Percentiles rank a stretch among this genome's conserved stretches.
Conservation (phyloP, 2,329 filamentous ascomycete genomes). For the Podosphaera fusca region DNA sequence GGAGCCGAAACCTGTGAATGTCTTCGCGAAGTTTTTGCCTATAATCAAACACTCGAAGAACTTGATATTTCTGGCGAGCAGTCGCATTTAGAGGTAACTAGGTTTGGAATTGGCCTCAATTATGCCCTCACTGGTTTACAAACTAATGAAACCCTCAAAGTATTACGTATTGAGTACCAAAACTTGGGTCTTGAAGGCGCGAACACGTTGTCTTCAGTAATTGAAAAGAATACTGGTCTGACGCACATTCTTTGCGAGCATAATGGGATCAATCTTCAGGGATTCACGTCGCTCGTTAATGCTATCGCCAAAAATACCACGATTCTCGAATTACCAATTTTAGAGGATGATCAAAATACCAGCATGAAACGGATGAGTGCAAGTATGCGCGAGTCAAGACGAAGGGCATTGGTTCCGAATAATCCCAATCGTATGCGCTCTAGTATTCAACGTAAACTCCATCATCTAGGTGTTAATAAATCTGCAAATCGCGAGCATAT, state of each 20-base stretch:
- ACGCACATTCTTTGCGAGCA: slow-evolving; percentile 46
- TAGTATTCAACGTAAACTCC: slow-evolving; percentile 14
- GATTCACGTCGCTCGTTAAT: slow-evolving; percentile 45
- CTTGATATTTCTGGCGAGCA: slow-evolving; percentile 50
- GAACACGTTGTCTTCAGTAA: slow-evolving; percentile 42
- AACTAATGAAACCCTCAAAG: slow-evolving; percentile 35
- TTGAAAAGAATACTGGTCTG: slow-evolving; percentile 38
- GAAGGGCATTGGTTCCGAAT: slow-evolving; percentile 3
- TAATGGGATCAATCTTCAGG: slow-evolving; percentile 48
- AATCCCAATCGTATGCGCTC: slow-evolving; percentile 9
- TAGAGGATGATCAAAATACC: slow-evolving; percentile 36
- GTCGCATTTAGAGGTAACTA: slow-evolving; percentile 45
- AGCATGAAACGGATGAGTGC: slow-evolving; percentile 29
- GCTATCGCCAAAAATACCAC: slow-evolving; percentile 41
- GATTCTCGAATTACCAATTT: slow-evolving; percentile 35
- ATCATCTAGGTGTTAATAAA: slow-evolving; percentile 11
- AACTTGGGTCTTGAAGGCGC: slow-evolving; percentile 46
- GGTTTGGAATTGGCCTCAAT: slow-evolving; percentile 45
- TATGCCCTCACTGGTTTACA: slow-evolving; percentile 40
- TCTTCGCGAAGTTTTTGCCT: slow-evolving; percentile 38
- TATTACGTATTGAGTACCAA: slow-evolving; percentile 43
- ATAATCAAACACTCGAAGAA: slow-evolving; percentile 41
- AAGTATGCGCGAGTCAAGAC: slow-evolving; percentile 11
- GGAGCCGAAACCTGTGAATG: slow-evolving; percentile 41
- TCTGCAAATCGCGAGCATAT: slow-evolving; percentile 11